Evolutionary conservation across 139 green algal species (phyloP).

Genomic region (Deuterostichococcus epilithicus): DNA sequence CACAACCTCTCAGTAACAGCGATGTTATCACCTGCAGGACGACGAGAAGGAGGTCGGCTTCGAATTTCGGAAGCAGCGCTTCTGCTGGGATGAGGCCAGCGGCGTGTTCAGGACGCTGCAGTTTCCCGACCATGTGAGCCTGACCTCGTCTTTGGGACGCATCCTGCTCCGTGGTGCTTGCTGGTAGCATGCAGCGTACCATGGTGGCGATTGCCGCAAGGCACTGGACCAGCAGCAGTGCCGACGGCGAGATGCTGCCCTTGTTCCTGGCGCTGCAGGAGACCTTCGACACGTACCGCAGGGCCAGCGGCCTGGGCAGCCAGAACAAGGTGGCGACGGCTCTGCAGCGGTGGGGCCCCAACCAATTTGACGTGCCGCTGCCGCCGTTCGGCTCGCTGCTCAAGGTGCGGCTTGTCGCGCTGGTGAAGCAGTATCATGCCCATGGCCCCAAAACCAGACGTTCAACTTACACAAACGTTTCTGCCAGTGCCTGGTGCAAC

Average conservation of each 20-base stretch:
- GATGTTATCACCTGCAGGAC: slow-evolving; percentile 9
- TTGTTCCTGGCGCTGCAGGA: slow-evolving; percentile 32
- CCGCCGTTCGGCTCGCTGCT: slow-evolving; percentile 72
- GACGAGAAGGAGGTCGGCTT: slow-evolving; percentile 58
- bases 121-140: slow-evolving; percentile 52
- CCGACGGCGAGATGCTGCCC: neutral
- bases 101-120: slow-evolving; percentile 65
- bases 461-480: too few relatives aligned
- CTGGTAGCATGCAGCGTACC: neutral
- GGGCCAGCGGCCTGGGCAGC: slow-evolving; percentile 36
- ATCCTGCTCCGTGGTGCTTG: neutral
- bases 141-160: too few relatives aligned
- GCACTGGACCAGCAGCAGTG: too few relatives aligned
- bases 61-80: slow-evolving; percentile 76
- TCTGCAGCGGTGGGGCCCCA: slow-evolving; percentile 62
- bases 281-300: slow-evolving; percentile 49
- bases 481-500: too few relatives aligned
- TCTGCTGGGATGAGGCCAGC: slow-evolving; percentile 44
- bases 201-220: too few relatives aligned
- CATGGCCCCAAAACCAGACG: too few relatives aligned
- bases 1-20: neutral
- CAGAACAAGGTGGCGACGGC: slow-evolving; percentile 41
- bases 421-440: too few relatives aligned
- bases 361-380: slow-evolving; percentile 71
- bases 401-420: slow-evolving; percentile 1